These are phyloP conservation scores for Auricularia sp. DNA, from an alignment of 768 basidiomycete species.

Conservation along the genomic window DNA sequence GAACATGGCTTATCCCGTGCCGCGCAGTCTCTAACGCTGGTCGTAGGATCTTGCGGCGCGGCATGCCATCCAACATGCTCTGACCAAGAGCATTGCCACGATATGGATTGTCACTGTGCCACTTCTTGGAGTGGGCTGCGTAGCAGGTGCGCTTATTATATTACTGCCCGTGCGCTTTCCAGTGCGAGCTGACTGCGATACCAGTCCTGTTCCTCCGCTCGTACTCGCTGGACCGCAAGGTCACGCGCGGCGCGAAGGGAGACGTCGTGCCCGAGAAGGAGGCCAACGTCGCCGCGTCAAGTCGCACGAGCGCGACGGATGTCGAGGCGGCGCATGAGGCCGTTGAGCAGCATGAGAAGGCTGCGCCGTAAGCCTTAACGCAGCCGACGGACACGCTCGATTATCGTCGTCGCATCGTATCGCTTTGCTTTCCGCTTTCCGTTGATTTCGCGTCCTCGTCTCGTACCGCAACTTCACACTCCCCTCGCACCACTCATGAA, in stretches of 20 bases:
- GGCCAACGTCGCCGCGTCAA: background rate
- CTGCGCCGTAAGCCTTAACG: too few relatives aligned
- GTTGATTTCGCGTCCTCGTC: too few relatives aligned
- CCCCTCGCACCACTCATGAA: too few relatives aligned
- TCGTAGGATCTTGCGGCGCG: slow-evolving; percentile 33
- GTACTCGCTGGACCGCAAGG: slow-evolving; percentile 26
- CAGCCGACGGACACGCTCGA: too few relatives aligned
- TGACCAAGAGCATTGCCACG: slow-evolving; percentile 47
- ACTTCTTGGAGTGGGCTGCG: slow-evolving; percentile 41
- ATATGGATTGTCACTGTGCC: slow-evolving; percentile 63
- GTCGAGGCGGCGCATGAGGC: background rate
- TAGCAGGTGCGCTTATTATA: slow-evolving; percentile 24
- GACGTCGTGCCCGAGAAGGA: background rate
- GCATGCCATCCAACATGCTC: slow-evolving; percentile 43
- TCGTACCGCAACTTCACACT: too few relatives aligned
- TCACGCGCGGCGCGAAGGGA: slow-evolving; percentile 7
- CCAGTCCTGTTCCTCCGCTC: slow-evolving; percentile 25
- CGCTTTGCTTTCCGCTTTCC: too few relatives aligned
- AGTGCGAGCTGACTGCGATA: background rate
- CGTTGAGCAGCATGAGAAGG: background rate
- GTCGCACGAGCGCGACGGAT: background rate
- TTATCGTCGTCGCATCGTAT: too few relatives aligned
- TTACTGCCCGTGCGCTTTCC: background rate
- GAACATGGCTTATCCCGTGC: background rate
- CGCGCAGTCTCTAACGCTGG: too few relatives aligned